phyloP scores from a whole-genome alignment of 2,329 filamentous ascomycete species.

The Pyrenophora teres region DNA sequence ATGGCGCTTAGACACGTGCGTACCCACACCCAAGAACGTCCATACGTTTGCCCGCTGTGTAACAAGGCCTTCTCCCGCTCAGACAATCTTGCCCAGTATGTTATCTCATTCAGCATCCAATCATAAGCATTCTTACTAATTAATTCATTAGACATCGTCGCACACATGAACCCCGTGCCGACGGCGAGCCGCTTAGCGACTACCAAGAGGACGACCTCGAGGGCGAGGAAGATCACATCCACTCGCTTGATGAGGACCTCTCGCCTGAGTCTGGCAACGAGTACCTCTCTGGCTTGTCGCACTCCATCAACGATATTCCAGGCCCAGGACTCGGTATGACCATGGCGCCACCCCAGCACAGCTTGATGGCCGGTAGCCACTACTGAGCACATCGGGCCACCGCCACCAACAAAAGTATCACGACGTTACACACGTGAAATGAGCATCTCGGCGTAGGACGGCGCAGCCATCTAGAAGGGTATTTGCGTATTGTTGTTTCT shows the following conservation, averaged over 20 bases:
- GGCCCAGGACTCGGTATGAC: conserved; percentile 44
- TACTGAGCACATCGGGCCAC: conserved; percentile 39
- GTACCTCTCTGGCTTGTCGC: conserved; percentile 51
- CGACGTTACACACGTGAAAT: conserved; percentile 30
- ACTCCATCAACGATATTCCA: conserved; percentile 45
- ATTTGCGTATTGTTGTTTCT: conserved; percentile 26
- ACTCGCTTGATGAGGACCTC: conserved; percentile 78
- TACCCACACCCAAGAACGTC: conserved; percentile 98
- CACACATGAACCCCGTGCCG: conserved; percentile 78
- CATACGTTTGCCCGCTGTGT: conserved; percentile 96
- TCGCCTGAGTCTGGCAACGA: conserved; percentile 73
- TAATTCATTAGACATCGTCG: conserved; percentile 63
- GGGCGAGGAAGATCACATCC: conserved; percentile 83
- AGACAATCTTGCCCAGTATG: conserved; percentile 97
- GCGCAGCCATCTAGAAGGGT: conserved; percentile 29
- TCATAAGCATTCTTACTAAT: conserved; percentile 41
- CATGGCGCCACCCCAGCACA: conserved; percentile 50
- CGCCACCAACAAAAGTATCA: conserved; percentile 15
- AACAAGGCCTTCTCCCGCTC: conserved; percentile 98
- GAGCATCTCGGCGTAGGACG: conserved; percentile 30
- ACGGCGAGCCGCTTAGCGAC: conserved; percentile 64
- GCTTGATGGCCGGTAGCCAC: conserved; percentile 52
- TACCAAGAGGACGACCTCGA: conserved; percentile 85
- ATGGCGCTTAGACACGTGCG: conserved; percentile 81
- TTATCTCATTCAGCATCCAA: conserved; percentile 16